Base-by-base conservation (phyloP, 257 asterid genomes). In the Lithospermum erythrorhizon region DNA sequence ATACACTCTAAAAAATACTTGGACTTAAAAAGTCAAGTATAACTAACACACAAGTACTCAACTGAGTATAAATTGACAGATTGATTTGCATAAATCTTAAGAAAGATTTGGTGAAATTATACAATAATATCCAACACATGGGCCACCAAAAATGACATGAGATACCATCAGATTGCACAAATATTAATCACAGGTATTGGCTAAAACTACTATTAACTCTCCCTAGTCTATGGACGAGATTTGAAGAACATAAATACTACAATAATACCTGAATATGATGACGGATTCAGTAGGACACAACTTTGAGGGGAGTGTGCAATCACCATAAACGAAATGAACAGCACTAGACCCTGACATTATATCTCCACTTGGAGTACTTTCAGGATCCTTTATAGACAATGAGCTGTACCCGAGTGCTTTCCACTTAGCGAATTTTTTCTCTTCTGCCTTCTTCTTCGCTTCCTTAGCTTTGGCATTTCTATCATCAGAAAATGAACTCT, bases 321-420 rank as follows among this genome's bases (percentile, higher is more conserved):
- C 96, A 63, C 96, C 98, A 73, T 87, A 91, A 55, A 87, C 93
- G 75, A 87, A 82, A 70, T 81, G 78, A 68, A 91, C 88, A 58
- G 80, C 69, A 47, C 91, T 93, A 72, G 88, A 68, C 72, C 77
- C 88, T 24, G 85, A 81, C 70, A 76, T 65, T 67, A 70, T 61
- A 66, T 83, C 90, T 53, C 64, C 72, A 68, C 83, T 76, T 59
- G 67, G 64, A 30, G 83, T 79, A 52, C 63, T 48, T 52, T 66
- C 73, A 57, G 86, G 96, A 72, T 68, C 76, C 62, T 72, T 69
- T 66, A 86, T 73, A 55, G 90, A 78, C 49, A 87, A 69, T 30
- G 98, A 87, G 61, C 69, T 81, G 72, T 91, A 91, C 55, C 98
- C 98, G 65, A 75, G 82, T 70, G 85, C 79, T 75, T 82, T 94